Evolutionary conservation across 495 filamentous ascomycete species (phyloP).

Genomic region (Penicillium angulare): DNA sequence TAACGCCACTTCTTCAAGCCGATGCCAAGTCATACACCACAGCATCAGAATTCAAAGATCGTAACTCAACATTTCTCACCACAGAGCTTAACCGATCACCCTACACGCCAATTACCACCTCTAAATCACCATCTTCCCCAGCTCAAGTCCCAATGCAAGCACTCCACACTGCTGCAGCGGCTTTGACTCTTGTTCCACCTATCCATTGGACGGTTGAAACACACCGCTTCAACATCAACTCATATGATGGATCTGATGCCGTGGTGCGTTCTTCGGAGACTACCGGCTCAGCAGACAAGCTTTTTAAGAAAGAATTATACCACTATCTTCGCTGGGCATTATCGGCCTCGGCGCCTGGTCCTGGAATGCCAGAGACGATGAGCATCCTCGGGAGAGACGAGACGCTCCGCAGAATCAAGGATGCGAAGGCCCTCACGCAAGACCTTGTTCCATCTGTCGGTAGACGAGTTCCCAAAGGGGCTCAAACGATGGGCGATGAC

Average conservation of each 20-base stretch:
- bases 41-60: conserved; percentile 53
- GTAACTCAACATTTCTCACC: conserved; percentile 65
- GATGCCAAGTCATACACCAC: conserved; percentile 64
- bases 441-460: conserved; percentile 16
- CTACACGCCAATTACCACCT: conserved; percentile 24
- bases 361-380: conserved; percentile 58
- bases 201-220: conserved; percentile 37
- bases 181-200: conserved; percentile 38
- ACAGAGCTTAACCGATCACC: conserved; percentile 33
- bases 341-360: conserved; percentile 55
- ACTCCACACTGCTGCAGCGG: conserved; percentile 39
- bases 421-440: conserved; percentile 39
- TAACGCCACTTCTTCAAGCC: conserved; percentile 53
- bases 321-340: conserved; percentile 69
- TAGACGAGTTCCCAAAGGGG: conserved; percentile 18
- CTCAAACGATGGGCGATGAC: conserved; percentile 24
- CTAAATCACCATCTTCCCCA: conserved; percentile 7
- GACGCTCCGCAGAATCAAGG: conserved; percentile 52
- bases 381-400: conserved; percentile 60
- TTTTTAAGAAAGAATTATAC: conserved; percentile 47
- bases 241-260: conserved; percentile 33
- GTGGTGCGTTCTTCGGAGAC: conserved; percentile 10
- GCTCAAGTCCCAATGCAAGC: conserved; percentile 30
- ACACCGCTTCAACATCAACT: conserved; percentile 37
- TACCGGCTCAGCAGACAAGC: conserved; percentile 24